Conservation (phyloP, 2,329 filamentous ascomycete species). For the Colletotrichum filicis region DNA sequence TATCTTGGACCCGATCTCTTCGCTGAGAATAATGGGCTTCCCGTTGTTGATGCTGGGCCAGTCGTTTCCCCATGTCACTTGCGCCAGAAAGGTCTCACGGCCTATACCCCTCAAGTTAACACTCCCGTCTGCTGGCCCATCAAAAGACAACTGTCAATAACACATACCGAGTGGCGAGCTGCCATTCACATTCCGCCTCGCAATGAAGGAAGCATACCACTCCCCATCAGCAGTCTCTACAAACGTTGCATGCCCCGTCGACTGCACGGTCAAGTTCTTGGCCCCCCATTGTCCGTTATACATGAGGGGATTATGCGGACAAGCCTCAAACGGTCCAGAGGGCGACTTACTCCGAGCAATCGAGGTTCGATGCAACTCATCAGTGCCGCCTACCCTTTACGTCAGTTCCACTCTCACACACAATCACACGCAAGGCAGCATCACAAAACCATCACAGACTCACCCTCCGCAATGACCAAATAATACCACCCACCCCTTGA, state of each 20-base stretch:
- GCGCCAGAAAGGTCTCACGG: slow-evolving; percentile 37
- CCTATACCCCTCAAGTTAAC: not conserved
- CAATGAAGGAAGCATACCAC: slow-evolving; percentile 38
- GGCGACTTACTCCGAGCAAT: slow-evolving; percentile 48
- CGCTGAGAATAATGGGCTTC: slow-evolving; percentile 17
- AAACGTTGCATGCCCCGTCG: slow-evolving; percentile 38
- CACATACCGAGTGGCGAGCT: slow-evolving; percentile 30
- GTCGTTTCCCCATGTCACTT: slow-evolving; percentile 37
- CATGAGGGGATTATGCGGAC: slow-evolving; percentile 49
- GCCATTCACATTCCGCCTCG: slow-evolving; percentile 32
- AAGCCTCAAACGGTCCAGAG: slow-evolving; percentile 49
- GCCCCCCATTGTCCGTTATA: slow-evolving; percentile 34
- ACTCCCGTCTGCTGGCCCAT: no score
- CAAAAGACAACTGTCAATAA: no score
- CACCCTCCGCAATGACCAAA: slow-evolving; percentile 18
- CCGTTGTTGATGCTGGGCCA: slow-evolving; percentile 38
- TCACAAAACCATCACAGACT: not conserved
- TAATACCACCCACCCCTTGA: slow-evolving; percentile 14
- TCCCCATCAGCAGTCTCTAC: slow-evolving; percentile 33
- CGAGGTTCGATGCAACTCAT: slow-evolving; percentile 47
- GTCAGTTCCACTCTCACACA: not conserved
- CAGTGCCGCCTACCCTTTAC: slow-evolving; percentile 51
- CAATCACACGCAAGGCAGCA: not conserved
- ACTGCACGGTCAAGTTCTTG: slow-evolving; percentile 34
- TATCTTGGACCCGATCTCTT: slow-evolving; percentile 4